Evolutionary conservation across 768 basidiomycete species (phyloP), one percentile per base, ranked within the genome.

Genomic region (Pleurotus tuoliensis): DNA sequence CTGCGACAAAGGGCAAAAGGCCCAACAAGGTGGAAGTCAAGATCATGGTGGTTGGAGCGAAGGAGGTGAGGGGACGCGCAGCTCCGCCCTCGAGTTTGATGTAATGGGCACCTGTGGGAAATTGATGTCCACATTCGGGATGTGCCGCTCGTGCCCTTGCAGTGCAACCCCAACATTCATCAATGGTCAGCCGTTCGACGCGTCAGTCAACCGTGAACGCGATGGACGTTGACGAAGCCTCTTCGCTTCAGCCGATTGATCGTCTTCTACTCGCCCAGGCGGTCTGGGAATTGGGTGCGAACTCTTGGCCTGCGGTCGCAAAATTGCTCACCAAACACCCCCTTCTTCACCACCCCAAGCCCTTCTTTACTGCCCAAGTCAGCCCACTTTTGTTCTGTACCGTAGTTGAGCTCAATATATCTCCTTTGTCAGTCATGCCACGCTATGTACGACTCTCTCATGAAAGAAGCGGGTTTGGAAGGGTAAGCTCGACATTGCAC

Each of bases 231-330:
- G 27, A 40, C 60, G 6, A 67, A 69, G 38, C 62, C 63, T 60
- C 78, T 71, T 48, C 67, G 11, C 51, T 53, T 15, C 37, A 53
- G 37, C 39, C 51, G 8, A 53, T 89, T 53, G 92, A 95, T 71
- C 77, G 82, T 56, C 86, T 97, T 49, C 72, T 97, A 25, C 80
- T 96, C 48, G 84, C 93, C 1, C 94, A 97, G 71, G 86, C 92
- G 0, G 86, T 92, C 43, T 90, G 90, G 70, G 90, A 94, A 66
- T 76, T 87, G 56, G 93, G 94, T 12, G 75, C 83, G 37, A 71
- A 78, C 46, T 77, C 78, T 3, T 94, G 94, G 94, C 64, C 76
- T 37, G 69, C 77, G 5, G 82, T 95, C 7, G 78, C 88, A 18
- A 79, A 79, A 43, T 61, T 89, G 5, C 79, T 96, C 16, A 74